phyloP scores from a whole-genome alignment of 441 rosid species.

The Erysimum pusillum region DNA sequence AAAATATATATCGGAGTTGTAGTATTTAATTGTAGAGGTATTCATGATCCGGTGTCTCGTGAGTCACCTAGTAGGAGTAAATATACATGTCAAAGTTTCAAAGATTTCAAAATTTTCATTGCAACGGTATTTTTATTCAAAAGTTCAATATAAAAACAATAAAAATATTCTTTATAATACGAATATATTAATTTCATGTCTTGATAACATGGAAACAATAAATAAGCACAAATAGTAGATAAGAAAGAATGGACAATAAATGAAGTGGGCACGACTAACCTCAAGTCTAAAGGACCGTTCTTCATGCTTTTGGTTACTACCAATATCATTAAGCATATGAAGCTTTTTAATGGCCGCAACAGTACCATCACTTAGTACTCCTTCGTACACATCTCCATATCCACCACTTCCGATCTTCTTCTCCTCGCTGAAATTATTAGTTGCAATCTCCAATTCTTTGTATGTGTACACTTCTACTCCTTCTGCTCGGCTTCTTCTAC shows the following conservation, averaged over 20 bases:
- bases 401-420: constrained; percentile 72
- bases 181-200: background rate
- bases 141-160: no score
- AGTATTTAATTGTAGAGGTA: background rate
- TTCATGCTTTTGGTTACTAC: constrained; percentile 67
- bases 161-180: background rate
- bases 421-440: constrained; percentile 63
- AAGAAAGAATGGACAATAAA: constrained; percentile 46
- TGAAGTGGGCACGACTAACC: constrained; percentile 59
- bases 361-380: constrained; percentile 76
- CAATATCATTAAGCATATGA: constrained; percentile 41
- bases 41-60: constrained; percentile 12
- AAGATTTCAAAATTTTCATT: background rate
- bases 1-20: background rate
- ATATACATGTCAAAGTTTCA: constrained; percentile 5
- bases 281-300: constrained; percentile 87
- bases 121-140: constrained; percentile 3
- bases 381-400: constrained; percentile 76
- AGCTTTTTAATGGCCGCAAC: constrained; percentile 81
- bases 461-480: constrained; percentile 88
- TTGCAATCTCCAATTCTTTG: constrained; percentile 80
- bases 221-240: constrained; percentile 32
- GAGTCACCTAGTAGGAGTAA: constrained; percentile 19
- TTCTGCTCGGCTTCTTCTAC: constrained; percentile 37
- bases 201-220: constrained; percentile 25